Conservation (phyloP, 2,329 filamentous ascomycete species). For the Colletotrichum camelliae region DNA sequence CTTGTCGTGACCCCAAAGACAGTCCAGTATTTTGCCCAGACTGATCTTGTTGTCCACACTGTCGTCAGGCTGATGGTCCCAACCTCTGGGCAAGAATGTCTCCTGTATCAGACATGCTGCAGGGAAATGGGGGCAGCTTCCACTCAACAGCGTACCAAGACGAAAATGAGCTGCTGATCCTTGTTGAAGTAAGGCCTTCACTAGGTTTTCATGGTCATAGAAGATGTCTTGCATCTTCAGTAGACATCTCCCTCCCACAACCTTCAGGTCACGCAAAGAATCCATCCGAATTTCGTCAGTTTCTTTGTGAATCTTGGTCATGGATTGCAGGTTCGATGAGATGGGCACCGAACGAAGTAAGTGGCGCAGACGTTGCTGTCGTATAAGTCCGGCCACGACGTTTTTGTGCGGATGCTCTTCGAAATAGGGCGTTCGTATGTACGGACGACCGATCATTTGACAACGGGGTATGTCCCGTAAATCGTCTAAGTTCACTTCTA, state of each 20-base stretch:
- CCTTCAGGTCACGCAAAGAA: not conserved
- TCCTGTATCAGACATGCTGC: not conserved
- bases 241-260: not conserved
- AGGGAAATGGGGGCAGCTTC: not conserved
- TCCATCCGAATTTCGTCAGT: not conserved
- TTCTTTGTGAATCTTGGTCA: not conserved
- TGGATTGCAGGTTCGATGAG: not conserved
- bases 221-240: not conserved
- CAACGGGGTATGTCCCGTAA: too few species aligned
- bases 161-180: not conserved
- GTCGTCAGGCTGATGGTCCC: accelerated
- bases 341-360: not conserved
- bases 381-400: not conserved
- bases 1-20: not conserved
- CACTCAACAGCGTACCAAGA: not conserved
- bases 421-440: not conserved
- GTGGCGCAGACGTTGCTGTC: not conserved
- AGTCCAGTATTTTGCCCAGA: not conserved
- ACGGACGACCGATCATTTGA: too few species aligned
- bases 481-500: too few species aligned
- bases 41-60: too few species aligned
- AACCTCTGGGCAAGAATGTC: not conserved
- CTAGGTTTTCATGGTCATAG: not conserved
- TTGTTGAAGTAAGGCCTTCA: not conserved
- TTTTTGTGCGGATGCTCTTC: not conserved